Base-by-base conservation (phyloP, 1,139 yeast genomes). In the Hanseniaspora gamundiae region DNA sequence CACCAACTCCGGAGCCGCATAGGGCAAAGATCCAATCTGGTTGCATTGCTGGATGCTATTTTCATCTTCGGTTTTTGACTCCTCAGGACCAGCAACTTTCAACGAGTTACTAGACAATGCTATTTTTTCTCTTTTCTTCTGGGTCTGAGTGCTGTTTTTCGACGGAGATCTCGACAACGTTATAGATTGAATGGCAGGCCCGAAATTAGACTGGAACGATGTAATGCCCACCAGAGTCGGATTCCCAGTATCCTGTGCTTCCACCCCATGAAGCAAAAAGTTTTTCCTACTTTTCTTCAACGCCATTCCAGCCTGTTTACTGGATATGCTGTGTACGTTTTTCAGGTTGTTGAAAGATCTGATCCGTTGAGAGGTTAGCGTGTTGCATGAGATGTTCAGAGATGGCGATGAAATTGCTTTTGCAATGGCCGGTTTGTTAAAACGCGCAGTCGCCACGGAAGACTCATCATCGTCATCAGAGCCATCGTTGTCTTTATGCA, bases 1-100 rank as follows among this genome's bases (percentile, higher is more conserved):
- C 43, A 87, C 66, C 29, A 86, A 67, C 57, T 88, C 95, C 0
- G 97, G 97, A 0, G 95, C 74, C 0, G 95, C 95, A 58, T 86
- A 88, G 0, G 96, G 96, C 35, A 88, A 67, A 1, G 95, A 86
- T 0, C 97, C 97, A 46, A 86, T 83, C 52, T 78, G 82, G 24
- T 76, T 66, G 55, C 77, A 82, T 1, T 84, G 83, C 31, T 74
- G 39, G 10, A 45, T 21, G 13, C 30, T n/a, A 4, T 28, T 26
- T 11, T 38, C 24, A 16, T 24, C 35, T n/a, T 42, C 42, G 16
- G 35, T 41, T 14, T 27, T 16, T 16, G 35, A 4, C 3, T 2
- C 14, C 35, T 14, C 35, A 14, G 30, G 30, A 8, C 9, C n/a
- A n/a, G n/a, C n/a, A n/a, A n/a, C n/a, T n/a, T n/a, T n/a, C n/a